These are phyloP conservation scores for Thuja plicata DNA, from an alignment of 83 land plant species.

Conservation along the genomic window DNA sequence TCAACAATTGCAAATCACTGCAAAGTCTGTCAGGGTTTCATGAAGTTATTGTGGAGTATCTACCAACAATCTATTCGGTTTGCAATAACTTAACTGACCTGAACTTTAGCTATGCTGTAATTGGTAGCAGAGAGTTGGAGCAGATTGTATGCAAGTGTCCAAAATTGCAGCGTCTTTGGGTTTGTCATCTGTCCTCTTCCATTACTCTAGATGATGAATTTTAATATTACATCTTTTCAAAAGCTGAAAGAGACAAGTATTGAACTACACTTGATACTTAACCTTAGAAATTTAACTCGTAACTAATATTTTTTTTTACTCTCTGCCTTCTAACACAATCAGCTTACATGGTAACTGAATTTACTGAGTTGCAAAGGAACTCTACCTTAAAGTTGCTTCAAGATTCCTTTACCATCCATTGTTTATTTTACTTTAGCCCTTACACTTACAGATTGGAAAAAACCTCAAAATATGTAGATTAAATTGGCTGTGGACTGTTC, in stretches of 20 bases:
- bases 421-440: neutral
- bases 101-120: constrained; percentile 79
- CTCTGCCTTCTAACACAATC: neutral
- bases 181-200: constrained; percentile 27
- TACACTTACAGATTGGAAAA: neutral
- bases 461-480: neutral
- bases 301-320: neutral
- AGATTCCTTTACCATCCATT: neutral
- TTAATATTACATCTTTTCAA: neutral
- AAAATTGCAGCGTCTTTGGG: constrained; percentile 80
- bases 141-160: constrained; percentile 66
- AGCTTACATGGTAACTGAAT: neutral
- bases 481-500: neutral
- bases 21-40: constrained; percentile 79
- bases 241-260: neutral
- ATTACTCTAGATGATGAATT: neutral
- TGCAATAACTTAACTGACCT: constrained; percentile 71
- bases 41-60: constrained; percentile 49
- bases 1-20: constrained; percentile 55
- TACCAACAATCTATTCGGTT: constrained; percentile 61
- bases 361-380: neutral
- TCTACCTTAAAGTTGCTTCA: neutral
- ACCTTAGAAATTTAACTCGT: neutral
- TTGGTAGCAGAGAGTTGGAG: constrained; percentile 52
- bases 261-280: neutral